phyloP scores from a whole-genome alignment of 2,329 filamentous ascomycete genomes.

The Claviceps humidiphila region DNA sequence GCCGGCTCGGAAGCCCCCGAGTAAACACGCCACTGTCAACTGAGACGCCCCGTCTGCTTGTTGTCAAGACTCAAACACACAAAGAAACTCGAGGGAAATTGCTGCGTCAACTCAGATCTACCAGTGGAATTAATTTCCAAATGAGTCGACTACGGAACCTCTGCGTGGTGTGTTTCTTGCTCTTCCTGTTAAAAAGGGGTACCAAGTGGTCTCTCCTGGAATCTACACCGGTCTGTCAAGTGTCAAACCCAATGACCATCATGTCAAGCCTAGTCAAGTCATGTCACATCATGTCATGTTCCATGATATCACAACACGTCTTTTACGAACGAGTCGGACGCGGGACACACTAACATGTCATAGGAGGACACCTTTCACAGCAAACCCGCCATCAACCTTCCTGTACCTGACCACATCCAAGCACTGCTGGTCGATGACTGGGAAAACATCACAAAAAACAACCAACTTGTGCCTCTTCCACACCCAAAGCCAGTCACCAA shows the following conservation, averaged over 20 bases:
- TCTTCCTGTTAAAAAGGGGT: neutral
- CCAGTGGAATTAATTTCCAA: neutral
- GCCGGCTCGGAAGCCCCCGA: neutral
- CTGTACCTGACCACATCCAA: constrained; percentile 81
- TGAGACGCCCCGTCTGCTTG: neutral
- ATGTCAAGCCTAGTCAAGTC: too few species aligned
- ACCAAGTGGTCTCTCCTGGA: neutral
- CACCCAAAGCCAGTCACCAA: constrained; percentile 59
- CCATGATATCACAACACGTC: neutral
- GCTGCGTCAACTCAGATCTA: neutral
- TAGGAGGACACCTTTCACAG: constrained; percentile 82
- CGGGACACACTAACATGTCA: neutral
- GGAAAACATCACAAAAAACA: constrained; percentile 96
- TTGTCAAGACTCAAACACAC: neutral
- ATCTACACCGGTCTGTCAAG: neutral
- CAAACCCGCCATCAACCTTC: constrained; percentile 73
- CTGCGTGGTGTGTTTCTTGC: neutral
- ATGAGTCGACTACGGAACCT: constrained; percentile 4
- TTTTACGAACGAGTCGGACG: neutral
- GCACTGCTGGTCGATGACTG: constrained; percentile 92
- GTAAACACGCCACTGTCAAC: neutral
- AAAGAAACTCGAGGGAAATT: too few species aligned
- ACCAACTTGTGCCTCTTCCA: constrained; percentile 76
- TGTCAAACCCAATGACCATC: too few species aligned
- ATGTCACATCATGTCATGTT: neutral